A percentile compares a stretch with the other conserved stretches of the same genome.
phyloP scores from a whole-genome alignment of 1,284 basidiomycete species.

The Tremellales sp. region DNA sequence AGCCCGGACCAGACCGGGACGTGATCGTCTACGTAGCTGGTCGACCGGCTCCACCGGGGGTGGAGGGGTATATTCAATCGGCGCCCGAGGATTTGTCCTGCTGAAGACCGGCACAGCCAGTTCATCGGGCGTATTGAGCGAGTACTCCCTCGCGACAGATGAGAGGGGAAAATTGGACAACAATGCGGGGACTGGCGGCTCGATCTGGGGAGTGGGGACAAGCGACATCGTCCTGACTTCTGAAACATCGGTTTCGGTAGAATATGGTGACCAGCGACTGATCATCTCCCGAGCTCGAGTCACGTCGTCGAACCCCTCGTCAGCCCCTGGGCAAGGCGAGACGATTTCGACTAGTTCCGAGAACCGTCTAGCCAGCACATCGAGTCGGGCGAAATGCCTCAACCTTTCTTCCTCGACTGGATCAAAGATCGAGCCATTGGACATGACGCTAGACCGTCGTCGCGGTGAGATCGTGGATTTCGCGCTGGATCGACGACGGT shows the following conservation, averaged over 20 bases:
- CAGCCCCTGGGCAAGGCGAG: conserved; percentile 1
- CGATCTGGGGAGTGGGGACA: conserved; percentile 23
- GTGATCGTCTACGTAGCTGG: conserved; percentile 9
- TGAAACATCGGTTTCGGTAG: conserved; percentile 13
- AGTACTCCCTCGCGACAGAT: conserved; percentile 15
- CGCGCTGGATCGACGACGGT: conserved; percentile 16
- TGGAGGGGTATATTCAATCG: conserved; percentile 17
- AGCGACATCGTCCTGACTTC: conserved; percentile 28
- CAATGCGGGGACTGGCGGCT: conserved; percentile 9
- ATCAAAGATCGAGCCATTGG: conserved; percentile 21
- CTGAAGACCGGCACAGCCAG: too few species aligned
- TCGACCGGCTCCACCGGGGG: conserved; percentile 14
- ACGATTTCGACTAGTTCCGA: conserved; percentile 32
- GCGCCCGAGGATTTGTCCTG: neutral
- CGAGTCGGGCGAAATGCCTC: conserved; percentile 26
- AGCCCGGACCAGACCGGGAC: conserved; percentile 10
- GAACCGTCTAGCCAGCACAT: conserved; percentile 22
- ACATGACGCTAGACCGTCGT: conserved; percentile 23
- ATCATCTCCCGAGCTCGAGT: conserved; percentile 16
- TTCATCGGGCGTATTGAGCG: conserved; percentile 8
- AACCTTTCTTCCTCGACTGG: conserved; percentile 24
- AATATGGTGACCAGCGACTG: conserved; percentile 21
- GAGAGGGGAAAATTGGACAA: conserved; percentile 28
- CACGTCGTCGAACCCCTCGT: conserved; percentile 4
- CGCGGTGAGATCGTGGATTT: conserved; percentile 6